Base-by-base conservation (phyloP, 345 rosid species). In the Raphanus raphanistrum region DNA sequence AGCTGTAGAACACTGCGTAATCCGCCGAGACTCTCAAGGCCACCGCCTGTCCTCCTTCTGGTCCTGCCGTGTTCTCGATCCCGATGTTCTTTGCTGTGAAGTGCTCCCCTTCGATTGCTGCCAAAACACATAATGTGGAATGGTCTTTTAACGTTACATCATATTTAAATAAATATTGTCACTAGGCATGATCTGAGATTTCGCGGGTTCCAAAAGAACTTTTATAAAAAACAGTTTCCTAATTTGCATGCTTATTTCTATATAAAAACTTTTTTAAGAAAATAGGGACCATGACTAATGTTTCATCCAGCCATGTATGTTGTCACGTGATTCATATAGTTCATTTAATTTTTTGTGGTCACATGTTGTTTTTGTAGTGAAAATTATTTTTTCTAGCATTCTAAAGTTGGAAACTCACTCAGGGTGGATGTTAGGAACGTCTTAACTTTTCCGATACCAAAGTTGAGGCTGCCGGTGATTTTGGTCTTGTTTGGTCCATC, bases 61-160 rank as follows among this genome's bases (percentile, higher is more conserved):
- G 84, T 43, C 91, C 94, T 0, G 94, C 92, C 1, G 83, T 71
- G 89, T 92, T 92, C 84, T 89, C 88, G 41, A 90, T 83, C 66
- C 87, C 85, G 25, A 92, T 89, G 80, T 81, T 80, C 85, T 88
- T 90, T 11, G 91, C 91, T n/a, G 85, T 85, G 88, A 92, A 92
- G 28, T 70, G 70, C 1, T 83, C 70, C 3, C 90, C 93, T 6
- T 69, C 48, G 4, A 80, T 71, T 8, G 80, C 97, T 92, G 86
- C 58, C 43, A 16, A 73, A 2, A 12, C 4, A 32, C 35, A 57
- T 0, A 12, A 27, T 45, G 21, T 50, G 74, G 31, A n/a, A 38
- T 52, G 7, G 54, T 62, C 29, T 50, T 50, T 6, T 50, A 50
- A 48, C 11, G 36, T 5, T 29, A 17, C 13, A 9, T 0, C 11